These are phyloP conservation scores for Pseudogymnoascus sp. DNA, from an alignment of 2,329 filamentous ascomycete species.

Conservation along the genomic window DNA sequence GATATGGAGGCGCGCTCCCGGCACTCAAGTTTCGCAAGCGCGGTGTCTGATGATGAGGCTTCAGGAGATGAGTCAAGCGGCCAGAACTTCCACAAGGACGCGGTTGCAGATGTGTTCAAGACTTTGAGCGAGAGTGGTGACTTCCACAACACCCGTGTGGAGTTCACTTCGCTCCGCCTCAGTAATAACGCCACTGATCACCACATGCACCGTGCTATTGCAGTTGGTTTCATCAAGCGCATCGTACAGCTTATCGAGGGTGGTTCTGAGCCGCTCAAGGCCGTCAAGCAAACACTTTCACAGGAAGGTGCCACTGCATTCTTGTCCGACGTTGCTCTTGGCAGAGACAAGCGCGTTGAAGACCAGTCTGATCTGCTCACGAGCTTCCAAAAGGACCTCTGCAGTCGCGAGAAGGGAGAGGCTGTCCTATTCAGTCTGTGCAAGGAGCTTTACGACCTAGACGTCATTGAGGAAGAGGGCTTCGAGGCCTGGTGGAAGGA, in stretches of 20 bases:
- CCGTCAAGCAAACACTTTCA: conserved; percentile 54
- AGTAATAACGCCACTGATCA: conserved; percentile 83
- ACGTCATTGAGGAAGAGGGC: conserved; percentile 82
- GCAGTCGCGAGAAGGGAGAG: conserved; percentile 56
- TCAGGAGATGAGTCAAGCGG: conserved; percentile 33
- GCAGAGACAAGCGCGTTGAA: conserved; percentile 54
- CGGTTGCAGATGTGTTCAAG: conserved; percentile 78
- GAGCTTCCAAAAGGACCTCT: conserved; percentile 72
- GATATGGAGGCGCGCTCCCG: conserved; percentile 43
- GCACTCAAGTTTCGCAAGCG: conserved; percentile 65
- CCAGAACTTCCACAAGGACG: conserved; percentile 76
- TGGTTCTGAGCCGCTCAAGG: conserved; percentile 52
- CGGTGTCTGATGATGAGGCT: conserved; percentile 56
- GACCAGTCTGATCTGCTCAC: conserved; percentile 84
- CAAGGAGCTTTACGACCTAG: conserved; percentile 77
- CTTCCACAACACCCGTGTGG: conserved; percentile 75
- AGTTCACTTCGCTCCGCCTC: conserved; percentile 89
- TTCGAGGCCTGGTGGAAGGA: conserved; percentile 86
- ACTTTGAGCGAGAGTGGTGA: conserved; percentile 70
- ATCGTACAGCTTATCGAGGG: conserved; percentile 62
- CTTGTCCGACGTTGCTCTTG: conserved; percentile 52
- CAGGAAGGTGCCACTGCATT: conserved; percentile 49
- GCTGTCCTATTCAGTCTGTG: conserved; percentile 67
- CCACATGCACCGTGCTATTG: conserved; percentile 80
- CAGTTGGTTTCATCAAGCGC: conserved; percentile 75